Evolutionary conservation across 2,329 filamentous ascomycete species (phyloP).

Genomic region (Arthrobotrys megalospora): DNA sequence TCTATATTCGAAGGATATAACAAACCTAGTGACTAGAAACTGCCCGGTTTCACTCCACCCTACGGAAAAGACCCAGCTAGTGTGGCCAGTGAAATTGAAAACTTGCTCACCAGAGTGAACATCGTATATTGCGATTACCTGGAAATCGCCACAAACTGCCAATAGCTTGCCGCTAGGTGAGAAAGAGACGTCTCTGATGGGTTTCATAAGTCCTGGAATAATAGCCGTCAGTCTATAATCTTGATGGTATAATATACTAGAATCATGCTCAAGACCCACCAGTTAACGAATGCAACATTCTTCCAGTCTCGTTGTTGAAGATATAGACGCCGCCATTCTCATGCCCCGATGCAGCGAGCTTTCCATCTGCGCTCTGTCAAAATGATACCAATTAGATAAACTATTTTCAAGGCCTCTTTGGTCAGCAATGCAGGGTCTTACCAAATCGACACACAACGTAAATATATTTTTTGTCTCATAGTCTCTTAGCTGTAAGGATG

Average conservation of each 20-base stretch:
- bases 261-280: conserved; percentile 70
- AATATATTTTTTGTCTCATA: conserved; percentile 96
- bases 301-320: conserved; percentile 91
- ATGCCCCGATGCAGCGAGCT: conserved; percentile 90
- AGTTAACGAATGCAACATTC: conserved; percentile 86
- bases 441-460: conserved; percentile 87
- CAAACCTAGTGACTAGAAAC: conserved; percentile 84
- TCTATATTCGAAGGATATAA: conserved; percentile 20
- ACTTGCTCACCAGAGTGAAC: conserved; percentile 93
- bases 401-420: not conserved
- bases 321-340: conserved; percentile 93
- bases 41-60: conserved; percentile 96
- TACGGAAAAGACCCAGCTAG: conserved; percentile 89
- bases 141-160: conserved; percentile 90
- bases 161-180: conserved; percentile 87
- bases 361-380: conserved; percentile 78
- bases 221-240: not conserved
- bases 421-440: conserved; percentile 65
- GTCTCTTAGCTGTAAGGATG: conserved; percentile 78
- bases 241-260: not conserved
- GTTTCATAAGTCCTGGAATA: conserved; percentile 81
- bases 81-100: conserved; percentile 83
- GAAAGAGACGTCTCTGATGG: conserved; percentile 87
- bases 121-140: conserved; percentile 91
- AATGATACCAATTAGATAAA: conserved; percentile 20